Base-by-base conservation (phyloP, 179 eudicot species). In the Silene coronaria region DNA sequence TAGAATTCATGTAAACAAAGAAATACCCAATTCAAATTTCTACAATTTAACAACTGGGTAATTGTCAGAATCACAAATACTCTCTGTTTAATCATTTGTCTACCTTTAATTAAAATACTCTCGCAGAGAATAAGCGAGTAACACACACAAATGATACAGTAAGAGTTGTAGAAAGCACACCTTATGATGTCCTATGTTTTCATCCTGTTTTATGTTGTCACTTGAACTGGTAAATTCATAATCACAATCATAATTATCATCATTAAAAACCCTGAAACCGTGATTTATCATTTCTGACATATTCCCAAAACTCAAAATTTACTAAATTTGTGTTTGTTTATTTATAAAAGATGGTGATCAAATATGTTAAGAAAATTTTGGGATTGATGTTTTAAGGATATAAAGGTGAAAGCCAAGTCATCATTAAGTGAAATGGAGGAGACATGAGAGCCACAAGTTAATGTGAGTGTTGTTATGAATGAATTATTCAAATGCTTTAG, bases 401-500 rank as follows among this genome's bases (percentile, higher is more conserved):
- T n/a, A 38, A 74, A 74, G 61, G 78, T 68, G 81, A 78, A 71
- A 66, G 84, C 83, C 90, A 84, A 83, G 87, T 82, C 84, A 84
- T 66, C 81, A 45, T 45, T 2, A 79, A 79, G 76, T 21, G 38
- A 24, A 30, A 68, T 34, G 24, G 75, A 62, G 77, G 72, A 70
- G 62, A 58, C 82, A 30, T 87, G 12, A 75, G 81, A 89, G 92
- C 92, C 92, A 89, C 88, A 84, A 87, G 79, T 66, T 82, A 27
- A 46, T 79, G 83, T 81, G 86, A 79, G 76, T 67, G 67, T 61
- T 23, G 76, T 77, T 77, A 69, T 76, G 68, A 71, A 63, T 70
- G 78, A 70, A 83, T 81, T 77, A 77, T 78, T 63, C 2, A 78
- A 79, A 77, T 62, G 80, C 53, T n/a, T 69, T 76, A 70, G 22